These are phyloP conservation scores for Candida piceae DNA, from an alignment of 805 yeast species.

Conservation along the genomic window DNA sequence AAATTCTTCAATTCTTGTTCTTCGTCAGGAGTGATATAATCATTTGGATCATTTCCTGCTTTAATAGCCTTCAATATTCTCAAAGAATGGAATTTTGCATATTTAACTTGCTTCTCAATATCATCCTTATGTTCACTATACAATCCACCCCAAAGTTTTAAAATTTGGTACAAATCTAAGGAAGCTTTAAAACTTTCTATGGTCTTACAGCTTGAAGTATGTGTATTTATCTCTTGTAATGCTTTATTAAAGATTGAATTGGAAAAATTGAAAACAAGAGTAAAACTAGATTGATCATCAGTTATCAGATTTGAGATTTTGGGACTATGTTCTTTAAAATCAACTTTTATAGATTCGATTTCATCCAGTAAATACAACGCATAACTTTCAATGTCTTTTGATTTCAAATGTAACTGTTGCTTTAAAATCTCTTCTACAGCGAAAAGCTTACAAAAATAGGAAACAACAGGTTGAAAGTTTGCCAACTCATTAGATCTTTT, in stretches of 20 bases:
- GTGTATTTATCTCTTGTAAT: constrained; percentile 41
- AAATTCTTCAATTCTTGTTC: constrained; percentile 18
- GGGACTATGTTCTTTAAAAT: constrained; percentile 34
- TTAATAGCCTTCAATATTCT: constrained; percentile 47
- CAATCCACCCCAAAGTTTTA: constrained; percentile 38
- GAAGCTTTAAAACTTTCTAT: constrained; percentile 50
- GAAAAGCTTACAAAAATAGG: constrained; percentile 68
- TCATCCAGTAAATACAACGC: constrained; percentile 63
- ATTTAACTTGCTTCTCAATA: constrained; percentile 41
- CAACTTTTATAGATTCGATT: constrained; percentile 53
- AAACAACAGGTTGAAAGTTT: constrained; percentile 55
- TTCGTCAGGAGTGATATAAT: constrained; percentile 38
- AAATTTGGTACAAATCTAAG: constrained; percentile 46
- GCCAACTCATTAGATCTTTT: constrained; percentile 55
- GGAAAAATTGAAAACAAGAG: constrained; percentile 54
- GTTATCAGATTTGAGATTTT: constrained; percentile 44
- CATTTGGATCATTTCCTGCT: constrained; percentile 55
- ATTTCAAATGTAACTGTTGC: constrained; percentile 51
- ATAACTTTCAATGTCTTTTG: constrained; percentile 50
- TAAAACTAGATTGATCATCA: constrained; percentile 55
- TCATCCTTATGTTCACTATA: constrained; percentile 16
- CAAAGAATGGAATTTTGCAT: constrained; percentile 58
- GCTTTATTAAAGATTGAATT: constrained; percentile 52
- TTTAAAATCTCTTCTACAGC: constrained; percentile 70
- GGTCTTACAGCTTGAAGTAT: constrained; percentile 40